phyloP scores from a whole-genome alignment of 129 eudicot genomes.

The Pittosporum tobira region DNA sequence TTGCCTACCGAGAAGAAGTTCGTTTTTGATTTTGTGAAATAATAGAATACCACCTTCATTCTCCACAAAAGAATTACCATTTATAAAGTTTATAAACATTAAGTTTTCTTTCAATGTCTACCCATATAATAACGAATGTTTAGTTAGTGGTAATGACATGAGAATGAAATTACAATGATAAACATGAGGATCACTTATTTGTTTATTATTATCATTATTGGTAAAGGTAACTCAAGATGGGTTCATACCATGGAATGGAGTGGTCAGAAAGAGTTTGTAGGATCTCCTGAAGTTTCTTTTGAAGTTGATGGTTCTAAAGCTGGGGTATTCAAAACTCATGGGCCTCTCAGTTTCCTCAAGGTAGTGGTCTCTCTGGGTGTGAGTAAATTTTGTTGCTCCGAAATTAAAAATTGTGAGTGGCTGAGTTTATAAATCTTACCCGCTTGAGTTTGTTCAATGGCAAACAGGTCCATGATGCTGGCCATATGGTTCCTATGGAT shows the following conservation, averaged over 20 bases:
- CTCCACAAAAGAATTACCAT: too few relatives aligned
- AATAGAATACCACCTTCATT: too few relatives aligned
- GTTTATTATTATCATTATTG: not conserved
- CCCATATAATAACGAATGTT: too few relatives aligned
- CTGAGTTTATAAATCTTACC: not conserved
- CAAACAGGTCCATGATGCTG: constrained; percentile 81
- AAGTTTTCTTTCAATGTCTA: too few relatives aligned
- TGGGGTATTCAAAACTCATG: constrained; percentile 60
- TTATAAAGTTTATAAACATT: too few relatives aligned
- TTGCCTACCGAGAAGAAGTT: too few relatives aligned
- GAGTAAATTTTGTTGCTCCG: too few relatives aligned
- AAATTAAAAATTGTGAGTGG: too few relatives aligned
- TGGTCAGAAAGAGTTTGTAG: constrained; percentile 69
- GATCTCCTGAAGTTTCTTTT: constrained; percentile 59
- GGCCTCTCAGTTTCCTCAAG: constrained; percentile 86
- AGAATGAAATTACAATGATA: too few relatives aligned
- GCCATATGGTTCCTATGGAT: constrained; percentile 99
- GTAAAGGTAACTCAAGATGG: constrained; percentile 90
- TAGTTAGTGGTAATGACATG: too few relatives aligned
- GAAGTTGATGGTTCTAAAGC: constrained; percentile 78
- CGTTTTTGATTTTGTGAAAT: too few relatives aligned
- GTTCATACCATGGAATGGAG: constrained; percentile 97
- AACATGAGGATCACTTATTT: too few relatives aligned
- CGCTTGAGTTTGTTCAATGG: not conserved
- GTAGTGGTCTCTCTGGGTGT: constrained; percentile 20